These are phyloP conservation scores for Neonectria faginata DNA, from an alignment of 2,329 filamentous ascomycete species.

Conservation along the genomic window DNA sequence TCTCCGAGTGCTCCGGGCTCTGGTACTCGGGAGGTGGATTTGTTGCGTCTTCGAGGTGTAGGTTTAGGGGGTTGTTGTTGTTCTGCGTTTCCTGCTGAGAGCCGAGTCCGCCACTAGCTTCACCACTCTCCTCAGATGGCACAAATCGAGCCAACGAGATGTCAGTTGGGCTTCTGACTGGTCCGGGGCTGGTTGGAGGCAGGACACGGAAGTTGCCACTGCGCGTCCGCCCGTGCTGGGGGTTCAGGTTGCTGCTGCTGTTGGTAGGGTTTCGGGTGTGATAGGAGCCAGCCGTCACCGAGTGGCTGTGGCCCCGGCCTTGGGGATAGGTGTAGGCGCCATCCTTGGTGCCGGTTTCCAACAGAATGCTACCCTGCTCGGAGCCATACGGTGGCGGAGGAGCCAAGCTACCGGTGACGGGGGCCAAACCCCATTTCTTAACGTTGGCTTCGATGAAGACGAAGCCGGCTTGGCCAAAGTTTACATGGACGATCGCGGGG, in stretches of 20 bases:
- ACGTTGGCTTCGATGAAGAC: conserved; percentile 99
- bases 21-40: conserved; percentile 79
- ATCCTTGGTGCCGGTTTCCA: conserved; percentile 83
- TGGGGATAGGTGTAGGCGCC: conserved; percentile 58
- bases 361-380: conserved; percentile 94
- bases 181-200: conserved; percentile 86
- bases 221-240: conserved; percentile 78
- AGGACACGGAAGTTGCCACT: conserved; percentile 83
- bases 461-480: conserved; percentile 97
- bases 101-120: conserved; percentile 54
- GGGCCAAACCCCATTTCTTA: conserved; percentile 98
- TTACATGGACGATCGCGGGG: conserved; percentile 92
- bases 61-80: conserved; percentile 53
- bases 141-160: conserved; percentile 92
- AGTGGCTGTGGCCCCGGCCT: conserved; percentile 61
- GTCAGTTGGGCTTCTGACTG: conserved; percentile 90
- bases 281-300: conserved; percentile 52
- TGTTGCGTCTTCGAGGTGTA: conserved; percentile 65
- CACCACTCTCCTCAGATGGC: conserved; percentile 77
- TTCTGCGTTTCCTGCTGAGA: conserved; percentile 41
- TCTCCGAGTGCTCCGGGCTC: conserved; percentile 72
- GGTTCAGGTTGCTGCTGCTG: conserved; percentile 61
- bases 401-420: conserved; percentile 93
- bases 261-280: conserved; percentile 57
- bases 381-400: conserved; percentile 97